Conservation (phyloP, 1,139 yeast species). For the Taphrina sp. region DNA sequence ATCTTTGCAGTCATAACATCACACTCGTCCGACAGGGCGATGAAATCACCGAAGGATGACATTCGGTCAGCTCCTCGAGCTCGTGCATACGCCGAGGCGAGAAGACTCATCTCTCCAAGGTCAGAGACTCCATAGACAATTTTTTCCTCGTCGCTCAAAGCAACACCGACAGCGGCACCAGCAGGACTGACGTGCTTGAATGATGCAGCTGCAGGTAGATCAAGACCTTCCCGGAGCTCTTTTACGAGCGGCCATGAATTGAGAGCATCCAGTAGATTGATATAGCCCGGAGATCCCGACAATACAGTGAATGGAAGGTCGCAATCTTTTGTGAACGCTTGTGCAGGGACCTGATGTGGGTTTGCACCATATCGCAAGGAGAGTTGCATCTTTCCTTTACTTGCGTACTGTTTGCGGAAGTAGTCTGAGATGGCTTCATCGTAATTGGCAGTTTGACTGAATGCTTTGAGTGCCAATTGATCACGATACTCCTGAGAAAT, state of each 20-base stretch:
- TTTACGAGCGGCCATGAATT: slow-evolving; percentile 98
- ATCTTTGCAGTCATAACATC: slow-evolving; percentile 95
- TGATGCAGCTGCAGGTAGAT: slow-evolving; percentile 97
- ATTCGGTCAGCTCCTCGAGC: slow-evolving; percentile 99
- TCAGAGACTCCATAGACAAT: slow-evolving; percentile 92
- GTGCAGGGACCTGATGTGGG: slow-evolving; percentile 99
- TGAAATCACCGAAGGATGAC: slow-evolving; percentile 98
- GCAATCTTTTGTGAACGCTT: slow-evolving; percentile 84
- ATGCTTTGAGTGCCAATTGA: slow-evolving; percentile 86
- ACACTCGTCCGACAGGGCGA: slow-evolving; percentile 92
- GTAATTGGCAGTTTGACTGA: slow-evolving; percentile 97
- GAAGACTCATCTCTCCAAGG: slow-evolving; percentile 71
- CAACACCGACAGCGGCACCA: slow-evolving; percentile 96
- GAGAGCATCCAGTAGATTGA: slow-evolving; percentile 89
- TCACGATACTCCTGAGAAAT: slow-evolving; percentile 73
- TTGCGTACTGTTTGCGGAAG: slow-evolving; percentile 95
- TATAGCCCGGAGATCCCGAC: slow-evolving; percentile 95
- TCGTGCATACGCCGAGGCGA: slow-evolving; percentile 97
- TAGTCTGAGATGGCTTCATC: slow-evolving; percentile 94
- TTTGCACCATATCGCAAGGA: slow-evolving; percentile 97
- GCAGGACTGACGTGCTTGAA: slow-evolving; percentile 99
- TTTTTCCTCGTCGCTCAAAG: slow-evolving; percentile 85
- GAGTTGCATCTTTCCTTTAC: slow-evolving; percentile 72
- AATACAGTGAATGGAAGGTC: slow-evolving; percentile 91
- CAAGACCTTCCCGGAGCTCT: slow-evolving; percentile 89